Conservation (phyloP, 495 filamentous ascomycete species). For the Choiromyces venosus region DNA sequence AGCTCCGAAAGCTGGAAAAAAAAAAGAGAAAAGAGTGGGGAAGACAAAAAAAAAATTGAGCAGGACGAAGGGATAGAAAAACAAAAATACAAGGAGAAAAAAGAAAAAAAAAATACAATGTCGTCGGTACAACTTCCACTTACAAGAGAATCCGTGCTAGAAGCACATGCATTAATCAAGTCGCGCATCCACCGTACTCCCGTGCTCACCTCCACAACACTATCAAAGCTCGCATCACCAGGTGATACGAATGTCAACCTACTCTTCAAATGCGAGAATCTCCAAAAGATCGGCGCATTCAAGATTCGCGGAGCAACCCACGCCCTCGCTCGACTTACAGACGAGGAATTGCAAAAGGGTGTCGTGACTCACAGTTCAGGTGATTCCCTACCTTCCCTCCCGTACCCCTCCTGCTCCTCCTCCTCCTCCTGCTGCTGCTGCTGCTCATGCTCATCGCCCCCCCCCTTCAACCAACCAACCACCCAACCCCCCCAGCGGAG, state of each 20-base stretch:
- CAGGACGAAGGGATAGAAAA: too few species aligned
- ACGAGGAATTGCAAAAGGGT: slow-evolving; percentile 61
- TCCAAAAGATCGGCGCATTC: slow-evolving; percentile 86
- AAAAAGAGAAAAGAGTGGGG: not conserved
- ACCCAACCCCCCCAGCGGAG: not conserved
- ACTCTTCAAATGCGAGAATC: slow-evolving; percentile 96
- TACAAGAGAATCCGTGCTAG: slow-evolving; percentile 60
- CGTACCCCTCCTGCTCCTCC: not conserved
- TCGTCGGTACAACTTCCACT: slow-evolving; percentile 54
- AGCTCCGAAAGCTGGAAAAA: too few species aligned
- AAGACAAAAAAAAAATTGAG: not conserved
- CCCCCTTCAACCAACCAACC: not conserved
- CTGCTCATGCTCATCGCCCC: slow-evolving; percentile 6
- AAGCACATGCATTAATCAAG: slow-evolving; percentile 67
- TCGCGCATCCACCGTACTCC: slow-evolving; percentile 77
- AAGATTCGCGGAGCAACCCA: slow-evolving; percentile 89
- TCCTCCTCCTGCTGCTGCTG: not conserved
- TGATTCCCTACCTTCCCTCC: not conserved
- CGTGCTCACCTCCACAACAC: slow-evolving; percentile 67
- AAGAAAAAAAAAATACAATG: slow-evolving; percentile 2
- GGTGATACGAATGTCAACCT: slow-evolving; percentile 60
- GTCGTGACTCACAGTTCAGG: slow-evolving; percentile 91
- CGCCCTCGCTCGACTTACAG: slow-evolving; percentile 67
- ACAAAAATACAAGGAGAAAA: too few species aligned
- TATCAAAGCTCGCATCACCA: slow-evolving; percentile 61